Evolutionary conservation across 75 land plant species (phyloP), one percentile per base, ranked within the genome.

Genomic region (Cunninghamia lanceolata): DNA sequence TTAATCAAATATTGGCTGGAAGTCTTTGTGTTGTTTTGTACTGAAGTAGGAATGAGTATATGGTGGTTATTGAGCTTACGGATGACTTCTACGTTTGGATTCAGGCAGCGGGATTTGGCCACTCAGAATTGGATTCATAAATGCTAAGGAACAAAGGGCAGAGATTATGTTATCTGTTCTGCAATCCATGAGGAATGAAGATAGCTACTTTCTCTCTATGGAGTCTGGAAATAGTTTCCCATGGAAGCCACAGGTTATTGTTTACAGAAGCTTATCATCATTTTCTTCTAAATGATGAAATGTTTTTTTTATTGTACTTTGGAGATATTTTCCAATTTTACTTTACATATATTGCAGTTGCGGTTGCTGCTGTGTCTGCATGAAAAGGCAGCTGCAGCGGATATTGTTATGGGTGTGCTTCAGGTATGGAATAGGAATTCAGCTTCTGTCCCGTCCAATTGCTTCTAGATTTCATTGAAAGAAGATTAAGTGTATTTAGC

Each of bases 311-410:
- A 35, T 30, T 66, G 35, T 63, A 42, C 38, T 35, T 84, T 84
- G 34, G 14, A 40, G 42, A 63, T 63, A n/a, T 87, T 82, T 79
- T 63, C 68, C 35, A 75, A 63, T 88, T 11, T 46, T 86, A 19
- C 6, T 50, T 40, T 45, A 66, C 8, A 19, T 40, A 17, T 28
- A 47, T 87, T 78, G 28, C 91, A 89, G 92, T 87, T 85, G 36
- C 88, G 87, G 47, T 90, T 94, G 85, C 91, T 93, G 83, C 85
- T 94, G 28, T 93, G 91, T 82, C 47, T 94, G 40, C 89, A 90
- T 21, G 92, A 94, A 89, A 90, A 89, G 13, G 94, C 94, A 35
- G 50, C 80, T 21, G 75, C 90, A 16, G 53, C 80, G 83, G 94
- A 94, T 59, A 84, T 90, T 84, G 84, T 88, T 73, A 88, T 84